Conservation (phyloP, 306 rosid species). For the Sesbania bispinosa region DNA sequence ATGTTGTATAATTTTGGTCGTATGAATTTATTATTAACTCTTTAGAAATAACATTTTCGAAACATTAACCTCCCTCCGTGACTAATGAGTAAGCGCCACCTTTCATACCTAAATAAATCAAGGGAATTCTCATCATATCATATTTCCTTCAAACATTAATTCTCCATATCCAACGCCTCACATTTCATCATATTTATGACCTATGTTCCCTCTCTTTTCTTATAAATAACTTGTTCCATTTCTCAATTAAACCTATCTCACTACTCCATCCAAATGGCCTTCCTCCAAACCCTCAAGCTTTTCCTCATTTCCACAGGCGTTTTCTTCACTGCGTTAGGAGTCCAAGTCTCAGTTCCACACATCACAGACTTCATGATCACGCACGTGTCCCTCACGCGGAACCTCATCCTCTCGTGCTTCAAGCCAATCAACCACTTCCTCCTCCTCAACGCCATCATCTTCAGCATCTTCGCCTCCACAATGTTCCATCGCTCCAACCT, state of each 20-base stretch:
- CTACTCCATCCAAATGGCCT: constrained; percentile 30
- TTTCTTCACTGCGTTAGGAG: constrained; percentile 36
- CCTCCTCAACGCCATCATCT: constrained; percentile 59
- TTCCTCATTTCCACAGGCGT: constrained; percentile 38
- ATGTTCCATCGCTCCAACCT: constrained; percentile 24
- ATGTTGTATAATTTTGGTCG: too few species aligned
- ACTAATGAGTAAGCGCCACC: too few species aligned
- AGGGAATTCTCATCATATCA: too few species aligned
- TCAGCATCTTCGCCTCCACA: constrained; percentile 53
- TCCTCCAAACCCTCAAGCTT: constrained; percentile 37
- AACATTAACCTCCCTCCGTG: too few species aligned
- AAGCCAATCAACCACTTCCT: constrained; percentile 58
- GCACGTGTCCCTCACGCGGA: constrained; percentile 38
- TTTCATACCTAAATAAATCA: too few species aligned
- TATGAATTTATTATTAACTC: too few species aligned
- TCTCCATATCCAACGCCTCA: too few species aligned
- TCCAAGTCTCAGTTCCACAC: constrained; percentile 38
- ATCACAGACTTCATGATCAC: constrained; percentile 24
- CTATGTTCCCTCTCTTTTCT: not conserved
- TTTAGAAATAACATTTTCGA: too few species aligned
- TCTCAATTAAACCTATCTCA: not conserved
- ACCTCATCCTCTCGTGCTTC: constrained; percentile 40
- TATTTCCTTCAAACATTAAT: too few species aligned
- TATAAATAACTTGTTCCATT: not conserved
- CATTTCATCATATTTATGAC: too few species aligned